Evolutionary conservation across 2,329 filamentous ascomycete genomes (phyloP), one percentile per base, ranked within the genome.

Genomic region (Gyromitra esculenta): DNA sequence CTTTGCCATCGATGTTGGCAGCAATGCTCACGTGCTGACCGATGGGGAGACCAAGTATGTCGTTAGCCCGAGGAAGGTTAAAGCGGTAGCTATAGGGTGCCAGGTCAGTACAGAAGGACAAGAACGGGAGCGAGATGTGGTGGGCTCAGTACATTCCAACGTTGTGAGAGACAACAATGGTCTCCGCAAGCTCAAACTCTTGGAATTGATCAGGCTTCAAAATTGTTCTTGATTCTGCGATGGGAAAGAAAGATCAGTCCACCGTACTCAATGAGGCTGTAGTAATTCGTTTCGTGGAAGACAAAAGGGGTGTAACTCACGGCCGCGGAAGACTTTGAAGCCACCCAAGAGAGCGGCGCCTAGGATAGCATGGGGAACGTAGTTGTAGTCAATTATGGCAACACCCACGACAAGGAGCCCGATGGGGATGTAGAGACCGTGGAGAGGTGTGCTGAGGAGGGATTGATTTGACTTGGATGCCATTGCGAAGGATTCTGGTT

Each of bases 91-190:
- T 60, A 68, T 52, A n/a, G n/a, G 57, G 11, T 5, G 8, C 21
- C 15, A 5, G 25, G 18, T 77, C 59, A 69, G 31, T 13, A 39
- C n/a, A 6, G 25, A 21, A 54, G 3, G 21, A 54, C 25, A 57
- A 7, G 21, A 43, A 48, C 50, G 11, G 11, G 39, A 13, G 2
- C 11, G 7, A 8, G 7, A 35, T 18, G 15, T 13, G 6, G 37
- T 31, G 11, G 25, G 41, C 43, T 52, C 35, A 88, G 82, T 85
- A 94, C 92, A 99, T 97, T 84, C 95, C 94, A 77, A 97, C 95
- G 87, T 99, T 99, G 89, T 98, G 96, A 41, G 95, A 97, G 82
- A 98, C 91, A 80, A 96, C 88, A 13, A 91, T 98, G 89, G 97
- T 98, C 85, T 98, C 93, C 84, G 92, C 91, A 81, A 99, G 91